Evolutionary conservation across 805 yeast species (phyloP).

Genomic region (Candida nemodendra): DNA sequence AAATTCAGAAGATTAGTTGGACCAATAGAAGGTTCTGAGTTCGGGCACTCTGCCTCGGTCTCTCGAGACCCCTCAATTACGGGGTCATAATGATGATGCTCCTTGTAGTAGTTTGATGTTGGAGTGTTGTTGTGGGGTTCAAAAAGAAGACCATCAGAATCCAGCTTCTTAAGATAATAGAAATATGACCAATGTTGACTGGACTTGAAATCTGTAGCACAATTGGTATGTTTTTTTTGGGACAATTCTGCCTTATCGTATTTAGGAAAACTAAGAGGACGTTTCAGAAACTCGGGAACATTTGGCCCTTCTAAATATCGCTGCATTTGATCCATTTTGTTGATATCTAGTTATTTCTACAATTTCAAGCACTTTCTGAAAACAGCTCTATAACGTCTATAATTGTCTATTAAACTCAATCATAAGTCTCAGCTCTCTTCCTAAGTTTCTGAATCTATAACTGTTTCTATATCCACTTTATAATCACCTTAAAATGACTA

Average conservation of each 20-base stretch:
- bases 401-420: too few relatives aligned
- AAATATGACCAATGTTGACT: constrained; percentile 13
- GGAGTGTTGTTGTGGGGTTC: constrained; percentile 17
- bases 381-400: too few relatives aligned
- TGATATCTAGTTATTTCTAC: too few relatives aligned
- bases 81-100: constrained; percentile 21
- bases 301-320: constrained; percentile 19
- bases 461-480: too few relatives aligned
- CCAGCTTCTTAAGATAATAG: constrained; percentile 26
- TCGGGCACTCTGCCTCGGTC: background rate
- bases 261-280: constrained; percentile 16
- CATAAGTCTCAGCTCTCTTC: too few relatives aligned
- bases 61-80: background rate
- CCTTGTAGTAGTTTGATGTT: constrained; percentile 22
- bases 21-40: constrained; percentile 5
- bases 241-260: constrained; percentile 10
- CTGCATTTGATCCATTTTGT: constrained; percentile 16
- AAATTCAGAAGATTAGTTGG: constrained; percentile 25
- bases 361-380: too few relatives aligned
- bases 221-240: constrained; percentile 4
- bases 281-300: constrained; percentile 24
- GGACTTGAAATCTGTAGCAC: background rate
- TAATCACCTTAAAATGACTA: too few relatives aligned
- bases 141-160: constrained; percentile 25
- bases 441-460: too few relatives aligned